Percentiles rank a stretch among this genome's conserved stretches.
Evolutionary conservation across 495 filamentous ascomycete genomes (phyloP).

Genomic region (Astrothelium macrocarpum): DNA sequence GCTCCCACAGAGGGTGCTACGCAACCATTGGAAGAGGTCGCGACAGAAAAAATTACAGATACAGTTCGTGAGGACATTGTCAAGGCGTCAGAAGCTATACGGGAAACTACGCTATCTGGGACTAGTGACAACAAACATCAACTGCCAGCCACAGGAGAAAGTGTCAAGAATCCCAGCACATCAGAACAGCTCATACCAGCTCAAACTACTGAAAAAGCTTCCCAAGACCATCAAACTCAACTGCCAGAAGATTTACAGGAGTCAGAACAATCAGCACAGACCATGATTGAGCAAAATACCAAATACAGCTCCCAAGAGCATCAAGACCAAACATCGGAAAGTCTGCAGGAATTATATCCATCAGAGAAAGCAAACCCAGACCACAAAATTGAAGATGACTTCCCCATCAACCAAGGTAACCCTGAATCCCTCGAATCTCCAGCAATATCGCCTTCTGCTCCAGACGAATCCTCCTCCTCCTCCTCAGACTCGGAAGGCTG

Average conservation of each 20-base stretch:
- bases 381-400: no score
- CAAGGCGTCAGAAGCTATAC: neutral
- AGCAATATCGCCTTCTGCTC: no score
- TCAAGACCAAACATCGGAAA: no score
- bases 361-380: no score
- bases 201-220: neutral
- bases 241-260: neutral
- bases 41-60: neutral
- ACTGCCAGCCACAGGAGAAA: neutral
- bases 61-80: neutral
- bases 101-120: neutral
- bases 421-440: no score
- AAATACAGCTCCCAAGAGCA: neutral
- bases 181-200: neutral
- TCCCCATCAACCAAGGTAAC: no score
- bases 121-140: neutral
- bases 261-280: neutral
- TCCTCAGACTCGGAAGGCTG: conserved; percentile 68
- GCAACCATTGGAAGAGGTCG: neutral
- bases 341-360: no score
- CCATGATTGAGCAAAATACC: neutral
- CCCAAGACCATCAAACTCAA: neutral
- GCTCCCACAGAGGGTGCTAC: neutral
- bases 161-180: neutral
- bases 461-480: conserved; percentile 30